Base-by-base conservation (phyloP, 305 asterid genomes). In the Fraxinus dipetala region DNA sequence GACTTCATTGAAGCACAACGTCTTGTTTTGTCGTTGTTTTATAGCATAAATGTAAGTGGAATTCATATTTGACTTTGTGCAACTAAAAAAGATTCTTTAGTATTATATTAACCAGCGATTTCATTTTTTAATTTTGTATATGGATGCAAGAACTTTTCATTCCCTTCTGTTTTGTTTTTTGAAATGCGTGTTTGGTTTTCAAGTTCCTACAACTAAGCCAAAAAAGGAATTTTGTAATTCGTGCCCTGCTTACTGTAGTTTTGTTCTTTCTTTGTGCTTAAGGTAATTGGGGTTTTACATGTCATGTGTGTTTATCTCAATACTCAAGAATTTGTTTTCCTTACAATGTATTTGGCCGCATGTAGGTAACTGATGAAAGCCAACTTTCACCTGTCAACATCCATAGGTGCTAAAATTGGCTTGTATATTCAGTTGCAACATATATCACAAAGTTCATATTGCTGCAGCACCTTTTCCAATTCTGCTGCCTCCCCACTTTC, bases 1-100 rank as follows among this genome's bases (percentile, higher is more conserved):
- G 99, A 95, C 81, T 86, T 91, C 81, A 92, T 96, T 77, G 98
- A 96, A 92, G 99, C 99, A 82, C 97, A 96, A 78, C 95, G 92
- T 63, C 89, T 96, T 69, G 98, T 96, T 65, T 91, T 96, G 79
- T 95, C 99, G 4, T 88, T 96, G 87, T 96, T 96, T 84, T 96
- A 96, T 79, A 88, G 98, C 86, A 87, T 96, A 88, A 89, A 96
- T 88, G 99, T 96, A 85, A 93, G 98, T 79, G 77, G 40, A 45
- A 43, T 26, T 26, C 35, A 65, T 65, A 26, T 24, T 65, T 24
- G 30, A 22, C 26, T 61, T 24, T 65, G 18, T 65, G 72, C 3
- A 0, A 22, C 30, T 65, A 22, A 11, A 22, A 63, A 26, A 26
- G 72, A 26, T 65, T 18, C 72, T 65, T 65, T 26, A 65, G 35